These are phyloP conservation scores for Phytophthora sp. DNA, from an alignment of 352 stramenopile species.

Conservation along the genomic window DNA sequence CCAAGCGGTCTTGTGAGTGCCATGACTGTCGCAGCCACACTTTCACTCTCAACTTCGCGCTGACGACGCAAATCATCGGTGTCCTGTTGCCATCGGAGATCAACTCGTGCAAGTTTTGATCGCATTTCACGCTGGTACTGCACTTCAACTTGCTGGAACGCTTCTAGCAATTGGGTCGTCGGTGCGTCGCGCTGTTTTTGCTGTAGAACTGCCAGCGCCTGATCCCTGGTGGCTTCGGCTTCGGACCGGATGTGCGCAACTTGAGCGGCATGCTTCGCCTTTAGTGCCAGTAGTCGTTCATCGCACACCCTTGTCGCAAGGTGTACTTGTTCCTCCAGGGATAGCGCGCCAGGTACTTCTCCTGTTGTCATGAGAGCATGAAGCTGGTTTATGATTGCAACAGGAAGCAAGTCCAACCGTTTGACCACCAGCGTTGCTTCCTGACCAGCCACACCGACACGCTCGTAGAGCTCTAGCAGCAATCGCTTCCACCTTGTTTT, in stretches of 20 bases:
- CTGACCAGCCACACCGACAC: conserved; percentile 56
- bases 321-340: conserved; percentile 71
- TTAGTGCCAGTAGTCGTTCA: conserved; percentile 63
- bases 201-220: conserved; percentile 25
- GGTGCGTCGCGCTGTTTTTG: conserved; percentile 44
- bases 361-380: conserved; percentile 56
- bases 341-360: conserved; percentile 64
- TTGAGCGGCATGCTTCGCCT: conserved; percentile 38
- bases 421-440: conserved; percentile 69
- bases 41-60: conserved; percentile 77
- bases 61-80: conserved; percentile 58
- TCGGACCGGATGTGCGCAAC: conserved; percentile 39
- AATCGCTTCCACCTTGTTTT: conserved; percentile 47
- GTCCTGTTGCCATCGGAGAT: conserved; percentile 70
- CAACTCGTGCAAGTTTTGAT: conserved; percentile 43
- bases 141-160: conserved; percentile 47
- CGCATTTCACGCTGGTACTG: conserved; percentile 32
- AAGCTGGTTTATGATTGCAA: conserved; percentile 44
- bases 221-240: conserved; percentile 36
- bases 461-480: conserved; percentile 55
- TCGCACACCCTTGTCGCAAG: conserved; percentile 65
- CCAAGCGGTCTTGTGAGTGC: conserved; percentile 71
- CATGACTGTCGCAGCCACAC: conserved; percentile 75
- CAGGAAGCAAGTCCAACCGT: conserved; percentile 45
- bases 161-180: conserved; percentile 13